phyloP scores from a whole-genome alignment of 1,284 basidiomycete species.

The Dichomitus squalens region DNA sequence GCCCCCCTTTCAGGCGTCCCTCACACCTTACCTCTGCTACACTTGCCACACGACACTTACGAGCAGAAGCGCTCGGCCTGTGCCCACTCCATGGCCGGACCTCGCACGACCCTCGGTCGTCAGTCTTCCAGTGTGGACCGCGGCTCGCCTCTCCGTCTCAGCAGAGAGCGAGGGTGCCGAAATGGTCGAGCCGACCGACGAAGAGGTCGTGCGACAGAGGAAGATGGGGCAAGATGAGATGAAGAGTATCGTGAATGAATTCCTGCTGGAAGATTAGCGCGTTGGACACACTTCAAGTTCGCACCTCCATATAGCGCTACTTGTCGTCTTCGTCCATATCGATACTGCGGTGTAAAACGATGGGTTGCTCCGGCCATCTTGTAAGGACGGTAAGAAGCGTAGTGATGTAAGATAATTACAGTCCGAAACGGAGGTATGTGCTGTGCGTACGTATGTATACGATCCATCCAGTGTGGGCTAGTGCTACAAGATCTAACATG shows the following conservation, averaged over 20 bases:
- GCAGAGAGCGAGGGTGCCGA: not conserved
- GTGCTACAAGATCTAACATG: constrained; percentile 14
- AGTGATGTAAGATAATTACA: constrained; percentile 7
- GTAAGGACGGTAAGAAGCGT: not conserved
- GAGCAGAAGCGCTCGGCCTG: constrained; percentile 23
- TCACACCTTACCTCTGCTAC: constrained; percentile 26
- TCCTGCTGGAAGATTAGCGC: constrained; percentile 10
- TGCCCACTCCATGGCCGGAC: constrained; percentile 16
- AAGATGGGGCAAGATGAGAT: constrained; percentile 21
- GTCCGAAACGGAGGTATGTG: constrained; percentile 1
- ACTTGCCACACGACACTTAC: constrained; percentile 27
- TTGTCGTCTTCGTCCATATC: not conserved
- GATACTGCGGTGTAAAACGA: not conserved
- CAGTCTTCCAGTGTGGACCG: constrained; percentile 20
- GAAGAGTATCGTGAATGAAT: constrained; percentile 20
- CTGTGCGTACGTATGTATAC: not conserved
- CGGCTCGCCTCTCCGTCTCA: constrained; percentile 6
- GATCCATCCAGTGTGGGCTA: not conserved
- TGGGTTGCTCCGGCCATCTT: not conserved
- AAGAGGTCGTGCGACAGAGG: constrained; percentile 7
- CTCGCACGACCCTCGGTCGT: not conserved
- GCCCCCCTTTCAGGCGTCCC: not conserved
- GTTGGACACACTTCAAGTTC: too few species aligned
- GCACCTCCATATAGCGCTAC: not conserved
- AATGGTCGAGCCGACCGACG: not conserved